Percentiles rank a stretch among this genome's conserved stretches.
Evolutionary conservation across 2,329 filamentous ascomycete genomes (phyloP).

Genomic region (Cercospora sp.): DNA sequence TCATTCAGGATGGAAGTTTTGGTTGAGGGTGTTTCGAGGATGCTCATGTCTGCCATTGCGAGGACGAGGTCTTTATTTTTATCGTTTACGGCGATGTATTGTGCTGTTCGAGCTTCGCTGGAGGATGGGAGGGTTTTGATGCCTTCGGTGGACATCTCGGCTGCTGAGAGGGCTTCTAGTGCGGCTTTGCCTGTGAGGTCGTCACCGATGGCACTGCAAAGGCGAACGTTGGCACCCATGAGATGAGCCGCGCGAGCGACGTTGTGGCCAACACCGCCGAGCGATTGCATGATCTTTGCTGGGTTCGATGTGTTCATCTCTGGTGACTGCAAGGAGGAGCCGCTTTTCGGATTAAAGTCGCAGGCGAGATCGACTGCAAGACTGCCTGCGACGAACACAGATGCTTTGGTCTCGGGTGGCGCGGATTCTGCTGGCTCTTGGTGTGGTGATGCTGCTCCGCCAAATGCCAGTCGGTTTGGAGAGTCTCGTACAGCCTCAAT

Average conservation of each 20-base stretch:
- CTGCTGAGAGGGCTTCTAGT: slow-evolving; percentile 62
- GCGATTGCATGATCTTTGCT: slow-evolving; percentile 73
- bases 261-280: slow-evolving; percentile 91
- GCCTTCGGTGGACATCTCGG: slow-evolving; percentile 64
- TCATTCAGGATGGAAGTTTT: slow-evolving; percentile 37
- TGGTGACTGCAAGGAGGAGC: slow-evolving; percentile 46
- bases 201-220: slow-evolving; percentile 79
- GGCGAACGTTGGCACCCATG: slow-evolving; percentile 63
- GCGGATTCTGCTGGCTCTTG: neutral
- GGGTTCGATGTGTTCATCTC: slow-evolving; percentile 81
- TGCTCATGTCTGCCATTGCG: slow-evolving; percentile 94
- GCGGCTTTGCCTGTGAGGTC: slow-evolving; percentile 76
- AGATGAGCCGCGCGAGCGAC: slow-evolving; percentile 81
- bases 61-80: slow-evolving; percentile 78
- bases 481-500: slow-evolving; percentile 13
- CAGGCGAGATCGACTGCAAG: slow-evolving; percentile 57
- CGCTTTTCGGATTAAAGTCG: slow-evolving; percentile 30
- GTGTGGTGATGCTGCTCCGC: neutral
- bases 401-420: slow-evolving; percentile 41
- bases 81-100: slow-evolving; percentile 91
- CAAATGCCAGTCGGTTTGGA: slow-evolving; percentile 3
- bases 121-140: slow-evolving; percentile 52
- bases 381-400: slow-evolving; percentile 90
- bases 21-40: slow-evolving; percentile 56
- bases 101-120: slow-evolving; percentile 69